Evolutionary conservation across 2,329 filamentous ascomycete genomes (phyloP).

Genomic region (Stagonosporopsis chrysanthemi): DNA sequence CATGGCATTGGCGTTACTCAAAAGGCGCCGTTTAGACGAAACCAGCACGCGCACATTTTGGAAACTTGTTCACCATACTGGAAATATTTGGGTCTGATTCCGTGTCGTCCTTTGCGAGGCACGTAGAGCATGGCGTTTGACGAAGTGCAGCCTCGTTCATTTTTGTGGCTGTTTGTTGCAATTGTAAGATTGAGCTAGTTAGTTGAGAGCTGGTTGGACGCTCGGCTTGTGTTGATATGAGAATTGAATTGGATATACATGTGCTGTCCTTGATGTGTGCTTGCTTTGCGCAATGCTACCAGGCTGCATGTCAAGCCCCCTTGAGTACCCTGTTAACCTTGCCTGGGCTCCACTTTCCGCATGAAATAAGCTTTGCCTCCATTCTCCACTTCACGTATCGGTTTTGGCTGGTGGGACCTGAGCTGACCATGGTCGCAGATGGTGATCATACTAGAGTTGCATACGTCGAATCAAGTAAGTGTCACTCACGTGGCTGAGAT

Average conservation of each 20-base stretch:
- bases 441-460: no score
- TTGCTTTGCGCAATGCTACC: no score
- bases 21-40: conserved; percentile 19
- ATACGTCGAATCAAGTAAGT: no score
- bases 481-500: no score
- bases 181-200: not conserved
- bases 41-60: conserved; percentile 9
- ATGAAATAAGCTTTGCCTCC: not conserved
- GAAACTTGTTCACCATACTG: not conserved
- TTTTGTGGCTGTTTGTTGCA: not conserved
- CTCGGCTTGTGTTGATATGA: conserved; percentile 6
- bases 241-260: not conserved
- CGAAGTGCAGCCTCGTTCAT: not conserved
- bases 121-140: conserved; percentile 18
- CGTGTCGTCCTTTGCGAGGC: conserved; percentile 13
- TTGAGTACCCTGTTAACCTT: not conserved
- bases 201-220: no score
- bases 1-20: conserved; percentile 13
- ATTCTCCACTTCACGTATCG: not conserved
- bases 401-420: not conserved
- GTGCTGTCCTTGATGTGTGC: not conserved
- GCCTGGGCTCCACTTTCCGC: not conserved
- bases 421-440: no score
- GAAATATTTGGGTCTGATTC: conserved; percentile 7
- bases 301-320: no score